Evolutionary conservation across 1,284 basidiomycete genomes (phyloP).

Genomic region (Marasmius tenuissimus): DNA sequence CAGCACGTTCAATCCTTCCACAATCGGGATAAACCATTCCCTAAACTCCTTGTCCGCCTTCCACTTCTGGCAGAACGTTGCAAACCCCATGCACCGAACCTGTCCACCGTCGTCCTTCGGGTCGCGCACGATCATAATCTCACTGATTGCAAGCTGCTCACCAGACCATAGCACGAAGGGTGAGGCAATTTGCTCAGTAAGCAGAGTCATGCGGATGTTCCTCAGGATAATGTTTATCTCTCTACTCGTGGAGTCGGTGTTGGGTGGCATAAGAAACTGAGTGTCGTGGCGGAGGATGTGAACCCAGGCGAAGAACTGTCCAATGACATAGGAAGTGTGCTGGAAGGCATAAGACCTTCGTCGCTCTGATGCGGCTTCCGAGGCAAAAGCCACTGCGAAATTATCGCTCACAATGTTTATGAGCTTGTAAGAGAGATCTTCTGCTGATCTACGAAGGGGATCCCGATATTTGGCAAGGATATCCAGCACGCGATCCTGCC

Average conservation of each 20-base stretch:
- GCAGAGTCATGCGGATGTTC: slow-evolving; percentile 2
- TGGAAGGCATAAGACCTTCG: neutral
- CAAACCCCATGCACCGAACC: slow-evolving; percentile 8
- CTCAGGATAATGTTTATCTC: neutral
- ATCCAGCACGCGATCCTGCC: neutral
- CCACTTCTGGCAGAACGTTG: slow-evolving; percentile 8
- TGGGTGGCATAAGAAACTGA: neutral
- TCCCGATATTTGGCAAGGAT: slow-evolving; percentile 8
- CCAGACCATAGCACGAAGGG: slow-evolving; percentile 2
- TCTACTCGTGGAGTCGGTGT: neutral
- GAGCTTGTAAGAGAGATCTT: slow-evolving; percentile 9
- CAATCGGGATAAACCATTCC: slow-evolving; percentile 2
- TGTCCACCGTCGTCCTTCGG: slow-evolving; percentile 1
- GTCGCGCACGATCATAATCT: slow-evolving; percentile 2
- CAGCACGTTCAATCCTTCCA: neutral
- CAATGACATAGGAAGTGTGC: slow-evolving; percentile 9
- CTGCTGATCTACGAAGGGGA: slow-evolving; percentile 5
- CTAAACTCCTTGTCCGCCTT: slow-evolving; percentile 2
- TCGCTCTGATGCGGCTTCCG: neutral
- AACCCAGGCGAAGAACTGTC: slow-evolving; percentile 8
- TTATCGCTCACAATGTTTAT: neutral
- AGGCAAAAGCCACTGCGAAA: neutral
- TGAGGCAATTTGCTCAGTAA: neutral
- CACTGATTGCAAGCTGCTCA: slow-evolving; percentile 5
- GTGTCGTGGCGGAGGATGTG: slow-evolving; percentile 9